Evolutionary conservation across 2,329 filamentous ascomycete species (phyloP), one percentile per base, ranked within the genome.

Genomic region (Bipolaris bicolor): DNA sequence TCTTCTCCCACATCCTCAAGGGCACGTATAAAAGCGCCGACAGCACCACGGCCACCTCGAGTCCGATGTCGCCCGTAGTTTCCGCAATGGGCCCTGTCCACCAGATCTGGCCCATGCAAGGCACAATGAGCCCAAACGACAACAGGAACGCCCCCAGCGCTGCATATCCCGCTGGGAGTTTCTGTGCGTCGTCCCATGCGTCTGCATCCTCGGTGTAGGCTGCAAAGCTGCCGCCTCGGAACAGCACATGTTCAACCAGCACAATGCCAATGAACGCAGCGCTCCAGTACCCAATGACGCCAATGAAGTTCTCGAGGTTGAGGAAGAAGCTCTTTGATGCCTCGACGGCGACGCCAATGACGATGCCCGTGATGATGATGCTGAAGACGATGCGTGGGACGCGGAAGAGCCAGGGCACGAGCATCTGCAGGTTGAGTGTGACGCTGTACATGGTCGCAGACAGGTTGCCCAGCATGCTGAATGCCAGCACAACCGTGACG

Each of bases 371-470:
- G 40, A 84, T 81, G 55, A 86, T 72, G 44, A 88, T 67, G 34
- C 84, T 80, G 65, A 86, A 88, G 49, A 86, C 64, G 59, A 84
- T 81, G 4, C 86, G 83, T 5, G 84, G 86, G 2, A 88, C 78
- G 41, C 80, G 78, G 53, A 82, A 77, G 29, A 88, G 79, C 57
- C 79, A 80, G 0, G 86, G 86, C 4, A 86, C 72, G 18, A 88
- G 74, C 63, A 86, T 85, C 73, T 88, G 86, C 72, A 88, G 85
- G 78, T 88, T 88, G 61, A 88, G 79, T 3, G 85, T 85, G 63
- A 88, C 81, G 65, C 83, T 82, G 77, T 88, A 88, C 74, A 85
- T 83, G 15, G 84, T 86, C 15, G 82, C 83, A 1, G 83, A 78
- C 10, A 86, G 78, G 71, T 88, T 88, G 24, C 85, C 86, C 10